Conservation (phyloP, 495 filamentous ascomycete species). For the Penicillium cataractarum region DNA sequence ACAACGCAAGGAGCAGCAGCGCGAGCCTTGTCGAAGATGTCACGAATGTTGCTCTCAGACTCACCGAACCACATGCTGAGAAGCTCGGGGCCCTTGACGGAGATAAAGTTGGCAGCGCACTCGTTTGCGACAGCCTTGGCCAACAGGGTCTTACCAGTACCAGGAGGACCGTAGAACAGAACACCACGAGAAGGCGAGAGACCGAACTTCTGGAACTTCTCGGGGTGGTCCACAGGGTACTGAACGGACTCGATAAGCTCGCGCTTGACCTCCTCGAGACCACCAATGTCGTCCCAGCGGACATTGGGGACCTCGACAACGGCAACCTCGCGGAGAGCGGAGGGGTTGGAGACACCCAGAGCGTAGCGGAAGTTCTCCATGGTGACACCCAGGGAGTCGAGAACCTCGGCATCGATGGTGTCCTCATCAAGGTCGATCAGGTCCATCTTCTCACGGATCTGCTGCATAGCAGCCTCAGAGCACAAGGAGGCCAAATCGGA, state of each 20-base stretch:
- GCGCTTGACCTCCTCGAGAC: constrained; percentile 96
- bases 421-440: constrained; percentile 98
- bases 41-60: constrained; percentile 98
- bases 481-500: constrained; percentile 98
- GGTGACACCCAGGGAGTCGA: constrained; percentile 96
- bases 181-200: constrained; percentile 98
- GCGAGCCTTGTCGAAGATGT: constrained; percentile 99
- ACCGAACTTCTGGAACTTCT: constrained; percentile 99
- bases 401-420: constrained; percentile 96
- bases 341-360: constrained; percentile 96
- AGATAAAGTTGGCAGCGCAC: constrained; percentile 99
- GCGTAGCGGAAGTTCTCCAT: constrained; percentile 99
- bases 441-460: constrained; percentile 99
- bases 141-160: constrained; percentile 99
- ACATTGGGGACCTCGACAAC: constrained; percentile 99
- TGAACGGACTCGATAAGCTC: constrained; percentile 99
- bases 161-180: constrained; percentile 95
- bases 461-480: constrained; percentile 99
- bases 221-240: constrained; percentile 98
- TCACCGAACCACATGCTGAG: constrained; percentile 99
- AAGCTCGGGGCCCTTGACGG: constrained; percentile 96
- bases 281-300: constrained; percentile 99
- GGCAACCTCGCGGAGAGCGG: constrained; percentile 96
- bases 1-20: constrained; percentile 98
- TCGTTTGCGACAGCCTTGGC: constrained; percentile 99